These are phyloP conservation scores for Colletotrichum agaves DNA, from an alignment of 2,329 filamentous ascomycete genomes.

Conservation along the genomic window DNA sequence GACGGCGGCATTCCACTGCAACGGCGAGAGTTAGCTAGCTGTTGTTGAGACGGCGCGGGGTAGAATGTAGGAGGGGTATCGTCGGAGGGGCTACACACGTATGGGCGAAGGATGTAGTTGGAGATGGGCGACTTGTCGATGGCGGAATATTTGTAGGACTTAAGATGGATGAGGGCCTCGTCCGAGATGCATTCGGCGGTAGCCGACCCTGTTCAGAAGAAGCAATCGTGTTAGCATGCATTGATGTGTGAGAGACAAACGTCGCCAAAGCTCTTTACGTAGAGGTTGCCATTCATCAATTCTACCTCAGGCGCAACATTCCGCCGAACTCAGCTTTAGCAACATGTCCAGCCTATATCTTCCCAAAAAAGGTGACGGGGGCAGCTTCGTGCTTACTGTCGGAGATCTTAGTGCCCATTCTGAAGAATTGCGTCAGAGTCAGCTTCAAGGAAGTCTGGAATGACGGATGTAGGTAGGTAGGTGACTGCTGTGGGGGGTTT, in stretches of 20 bases:
- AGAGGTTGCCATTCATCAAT: not conserved
- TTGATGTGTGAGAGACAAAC: not conserved
- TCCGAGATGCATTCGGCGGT: slow-evolving; percentile 83
- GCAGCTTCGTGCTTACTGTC: slow-evolving; percentile 29
- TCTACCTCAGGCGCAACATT: slow-evolving; percentile 13
- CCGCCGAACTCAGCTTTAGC: not conserved
- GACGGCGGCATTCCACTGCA: slow-evolving; percentile 96
- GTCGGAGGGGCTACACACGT: slow-evolving; percentile 70
- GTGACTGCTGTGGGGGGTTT: slow-evolving; percentile 8
- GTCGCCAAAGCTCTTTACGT: slow-evolving; percentile 1
- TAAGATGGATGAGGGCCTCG: slow-evolving; percentile 89
- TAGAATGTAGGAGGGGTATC: slow-evolving; percentile 24
- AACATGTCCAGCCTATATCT: not conserved
- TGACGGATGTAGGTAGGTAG: slow-evolving; percentile 3
- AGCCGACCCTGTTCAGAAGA: slow-evolving; percentile 54
- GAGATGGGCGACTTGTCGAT: slow-evolving; percentile 97
- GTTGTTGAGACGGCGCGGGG: slow-evolving; percentile 31
- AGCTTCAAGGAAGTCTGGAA: slow-evolving; percentile 19
- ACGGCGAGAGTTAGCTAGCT: slow-evolving; percentile 38
- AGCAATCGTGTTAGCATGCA: slow-evolving; percentile 1
- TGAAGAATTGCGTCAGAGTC: slow-evolving; percentile 26
- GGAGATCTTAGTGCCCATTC: slow-evolving; percentile 30
- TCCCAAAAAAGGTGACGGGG: not conserved
- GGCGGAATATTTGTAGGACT: slow-evolving; percentile 96
- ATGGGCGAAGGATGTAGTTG: slow-evolving; percentile 92